These are phyloP conservation scores for Xeromyces bisporus DNA, from an alignment of 495 filamentous ascomycete genomes.

Conservation along the genomic window DNA sequence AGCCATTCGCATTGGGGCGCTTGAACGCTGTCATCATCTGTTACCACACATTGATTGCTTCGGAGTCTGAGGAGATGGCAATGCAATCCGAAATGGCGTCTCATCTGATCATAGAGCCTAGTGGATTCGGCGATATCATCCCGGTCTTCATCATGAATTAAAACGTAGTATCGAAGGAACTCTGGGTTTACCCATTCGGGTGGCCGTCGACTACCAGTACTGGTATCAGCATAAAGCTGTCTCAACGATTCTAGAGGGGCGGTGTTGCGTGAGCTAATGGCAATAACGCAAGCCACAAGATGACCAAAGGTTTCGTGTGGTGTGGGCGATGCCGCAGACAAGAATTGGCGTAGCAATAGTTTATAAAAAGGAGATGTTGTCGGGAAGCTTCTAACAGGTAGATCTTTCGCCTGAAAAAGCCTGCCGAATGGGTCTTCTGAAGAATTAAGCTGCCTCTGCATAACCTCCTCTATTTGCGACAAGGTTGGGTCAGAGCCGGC, in stretches of 20 bases:
- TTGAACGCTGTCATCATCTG: slow-evolving; percentile 79
- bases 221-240: slow-evolving; percentile 63
- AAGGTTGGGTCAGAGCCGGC: slow-evolving; percentile 16
- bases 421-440: slow-evolving; percentile 15
- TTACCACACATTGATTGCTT: slow-evolving; percentile 67
- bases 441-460: slow-evolving; percentile 29
- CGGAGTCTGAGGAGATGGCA: slow-evolving; percentile 81
- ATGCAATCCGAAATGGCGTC: slow-evolving; percentile 85
- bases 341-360: slow-evolving; percentile 62
- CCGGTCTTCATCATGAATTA: slow-evolving; percentile 91
- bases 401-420: slow-evolving; percentile 20
- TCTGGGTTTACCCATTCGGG: slow-evolving; percentile 77
- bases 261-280: slow-evolving; percentile 74
- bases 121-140: slow-evolving; percentile 84
- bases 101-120: slow-evolving; percentile 90
- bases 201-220: slow-evolving; percentile 43
- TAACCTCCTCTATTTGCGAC: slow-evolving; percentile 41
- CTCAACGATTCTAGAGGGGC: slow-evolving; percentile 70
- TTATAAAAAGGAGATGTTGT: slow-evolving; percentile 51
- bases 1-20: slow-evolving; percentile 75
- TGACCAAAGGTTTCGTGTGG: slow-evolving; percentile 89
- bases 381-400: slow-evolving; percentile 10
- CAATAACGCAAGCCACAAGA: slow-evolving; percentile 89
- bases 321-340: slow-evolving; percentile 58
- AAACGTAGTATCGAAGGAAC: slow-evolving; percentile 85